Percentiles rank a stretch among this genome's conserved stretches.
Conservation (phyloP, 257 asterid species). For the Jacaranda copaia region DNA sequence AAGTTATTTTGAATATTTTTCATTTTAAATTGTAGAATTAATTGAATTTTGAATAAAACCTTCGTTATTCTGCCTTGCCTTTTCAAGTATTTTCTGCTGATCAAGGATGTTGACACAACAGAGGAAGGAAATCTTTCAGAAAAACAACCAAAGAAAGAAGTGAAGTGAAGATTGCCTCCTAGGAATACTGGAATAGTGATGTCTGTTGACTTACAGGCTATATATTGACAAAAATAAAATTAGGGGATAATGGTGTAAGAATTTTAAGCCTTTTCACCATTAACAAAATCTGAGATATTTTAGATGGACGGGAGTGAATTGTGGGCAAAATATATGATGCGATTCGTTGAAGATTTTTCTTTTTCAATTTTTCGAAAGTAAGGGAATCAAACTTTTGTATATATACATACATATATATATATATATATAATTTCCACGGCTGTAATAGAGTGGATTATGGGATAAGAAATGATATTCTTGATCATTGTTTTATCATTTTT, state of each 20-base stretch:
- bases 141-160: background rate
- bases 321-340: background rate
- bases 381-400: no score
- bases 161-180: background rate
- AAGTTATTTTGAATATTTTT: no score
- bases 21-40: slow-evolving; percentile 16
- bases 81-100: slow-evolving; percentile 25
- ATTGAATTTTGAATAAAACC: slow-evolving; percentile 1
- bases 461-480: no score
- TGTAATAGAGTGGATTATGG: no score
- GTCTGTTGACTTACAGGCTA: no score
- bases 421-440: no score
- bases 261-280: background rate
- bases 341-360: background rate
- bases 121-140: background rate
- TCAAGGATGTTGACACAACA: slow-evolving; percentile 32
- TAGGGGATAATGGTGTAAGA: no score
- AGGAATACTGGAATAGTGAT: background rate
- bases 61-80: slow-evolving; percentile 18
- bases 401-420: no score
- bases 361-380: no score
- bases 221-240: no score
- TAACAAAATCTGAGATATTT: background rate
- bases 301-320: background rate
- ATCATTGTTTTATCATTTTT: no score